phyloP scores from a whole-genome alignment of 371 early-diverging fungal species.

The Syncephalastrum racemosum region DNA sequence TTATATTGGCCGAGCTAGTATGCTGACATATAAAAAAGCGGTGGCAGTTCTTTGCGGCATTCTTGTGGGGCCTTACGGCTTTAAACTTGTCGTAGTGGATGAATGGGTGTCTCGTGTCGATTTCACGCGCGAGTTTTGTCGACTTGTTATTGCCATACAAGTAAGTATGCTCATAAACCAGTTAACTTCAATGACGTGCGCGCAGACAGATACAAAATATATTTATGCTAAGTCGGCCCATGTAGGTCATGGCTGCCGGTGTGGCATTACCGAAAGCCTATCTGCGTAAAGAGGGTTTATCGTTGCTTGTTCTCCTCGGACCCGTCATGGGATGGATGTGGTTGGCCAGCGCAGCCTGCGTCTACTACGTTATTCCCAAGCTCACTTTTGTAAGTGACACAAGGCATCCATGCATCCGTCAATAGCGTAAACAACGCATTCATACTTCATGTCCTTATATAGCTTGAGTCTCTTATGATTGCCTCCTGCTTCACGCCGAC shows the following conservation, averaged over 20 bases:
- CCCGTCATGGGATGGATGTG: constrained; percentile 77
- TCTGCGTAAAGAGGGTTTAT: constrained; percentile 49
- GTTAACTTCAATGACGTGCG: not conserved
- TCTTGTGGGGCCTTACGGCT: constrained; percentile 63
- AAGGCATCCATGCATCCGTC: no score
- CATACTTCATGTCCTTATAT: not conserved
- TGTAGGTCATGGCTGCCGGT: constrained; percentile 22
- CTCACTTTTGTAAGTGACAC: constrained; percentile 21
- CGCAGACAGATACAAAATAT: not conserved
- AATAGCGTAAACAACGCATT: no score
- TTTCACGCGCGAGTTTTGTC: constrained; percentile 51
- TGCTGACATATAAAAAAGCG: constrained; percentile 27
- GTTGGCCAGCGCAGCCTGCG: constrained; percentile 17
- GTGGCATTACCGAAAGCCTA: constrained; percentile 62
- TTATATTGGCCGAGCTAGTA: not conserved
- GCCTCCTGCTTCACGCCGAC: constrained; percentile 48
- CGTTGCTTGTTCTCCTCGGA: constrained; percentile 66
- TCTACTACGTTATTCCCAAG: constrained; percentile 19
- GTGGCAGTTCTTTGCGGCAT: constrained; percentile 84
- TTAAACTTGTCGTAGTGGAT: constrained; percentile 20
- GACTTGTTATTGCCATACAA: constrained; percentile 74
- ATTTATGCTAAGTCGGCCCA: not conserved
- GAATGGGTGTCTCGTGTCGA: constrained; percentile 31
- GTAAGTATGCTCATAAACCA: constrained; percentile 18
- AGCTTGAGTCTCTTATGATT: constrained; percentile 45